Conservation (phyloP, 345 rosid genomes). For the Schrenkiella parvula region DNA sequence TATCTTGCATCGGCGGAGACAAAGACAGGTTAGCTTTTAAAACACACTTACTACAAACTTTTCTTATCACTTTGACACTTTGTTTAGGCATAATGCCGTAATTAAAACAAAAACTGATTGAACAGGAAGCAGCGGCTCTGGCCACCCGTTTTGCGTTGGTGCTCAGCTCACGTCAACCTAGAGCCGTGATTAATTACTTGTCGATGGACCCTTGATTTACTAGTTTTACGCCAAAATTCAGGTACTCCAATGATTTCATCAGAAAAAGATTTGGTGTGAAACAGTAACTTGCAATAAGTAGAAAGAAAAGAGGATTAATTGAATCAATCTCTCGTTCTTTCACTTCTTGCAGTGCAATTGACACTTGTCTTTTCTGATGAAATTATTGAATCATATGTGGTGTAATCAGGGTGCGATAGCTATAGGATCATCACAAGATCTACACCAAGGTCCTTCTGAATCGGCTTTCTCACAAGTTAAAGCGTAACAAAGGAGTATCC, state of each 20-base stretch:
- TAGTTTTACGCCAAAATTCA: background rate
- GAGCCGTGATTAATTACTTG: constrained; percentile 45
- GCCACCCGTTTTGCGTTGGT: constrained; percentile 88
- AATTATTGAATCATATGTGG: background rate
- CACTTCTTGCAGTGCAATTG: background rate
- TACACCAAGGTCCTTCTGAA: background rate
- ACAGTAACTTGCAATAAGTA: background rate
- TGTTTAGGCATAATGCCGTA: background rate
- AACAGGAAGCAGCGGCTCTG: constrained; percentile 82
- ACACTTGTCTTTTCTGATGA: background rate
- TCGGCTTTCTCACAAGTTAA: background rate
- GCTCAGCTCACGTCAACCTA: constrained; percentile 69
- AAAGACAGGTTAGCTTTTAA: constrained; percentile 59
- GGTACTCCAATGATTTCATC: constrained; percentile 3
- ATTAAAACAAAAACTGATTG: background rate
- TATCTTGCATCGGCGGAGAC: constrained; percentile 81
- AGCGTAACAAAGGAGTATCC: background rate
- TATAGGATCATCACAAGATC: constrained; percentile 3
- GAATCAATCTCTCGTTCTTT: background rate
- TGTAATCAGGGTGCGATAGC: background rate
- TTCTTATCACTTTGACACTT: background rate
- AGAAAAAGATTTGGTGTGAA: background rate
- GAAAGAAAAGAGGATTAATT: background rate
- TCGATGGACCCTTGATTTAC: constrained; percentile 25
- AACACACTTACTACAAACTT: background rate